phyloP scores from a whole-genome alignment of 129 eudicot genomes.

The Flaveria robusta region DNA sequence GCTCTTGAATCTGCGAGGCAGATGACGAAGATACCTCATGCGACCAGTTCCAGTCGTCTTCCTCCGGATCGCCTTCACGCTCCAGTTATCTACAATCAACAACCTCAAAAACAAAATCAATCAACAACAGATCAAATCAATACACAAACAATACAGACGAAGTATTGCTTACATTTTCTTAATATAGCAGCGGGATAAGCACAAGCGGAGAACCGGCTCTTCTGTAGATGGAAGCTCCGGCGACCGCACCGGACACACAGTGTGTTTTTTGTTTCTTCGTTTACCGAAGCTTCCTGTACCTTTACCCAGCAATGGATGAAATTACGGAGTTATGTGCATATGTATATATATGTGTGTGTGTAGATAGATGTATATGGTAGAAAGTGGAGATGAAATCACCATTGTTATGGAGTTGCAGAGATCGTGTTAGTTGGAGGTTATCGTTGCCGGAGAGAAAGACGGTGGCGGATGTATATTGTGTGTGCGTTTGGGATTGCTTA shows the following conservation, averaged over 20 bases:
- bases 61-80: constrained; percentile 54
- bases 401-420: too few relatives aligned
- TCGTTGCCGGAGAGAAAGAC: too few relatives aligned
- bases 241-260: constrained; percentile 81
- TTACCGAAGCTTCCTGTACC: constrained; percentile 78
- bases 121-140: constrained; percentile 1
- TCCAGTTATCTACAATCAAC: constrained; percentile 45
- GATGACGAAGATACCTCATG: constrained; percentile 65
- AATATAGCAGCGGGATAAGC: too few relatives aligned
- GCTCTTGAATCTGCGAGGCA: constrained; percentile 66
- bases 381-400: too few relatives aligned
- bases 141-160: neutral
- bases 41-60: constrained; percentile 77
- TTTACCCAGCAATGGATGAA: constrained; percentile 45
- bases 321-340: neutral
- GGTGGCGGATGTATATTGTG: too few relatives aligned
- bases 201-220: constrained; percentile 57
- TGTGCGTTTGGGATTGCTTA: too few relatives aligned
- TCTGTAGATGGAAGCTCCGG: constrained; percentile 76
- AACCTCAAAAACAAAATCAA: constrained; percentile 19
- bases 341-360: too few relatives aligned
- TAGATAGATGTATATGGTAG: too few relatives aligned
- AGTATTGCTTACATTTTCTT: constrained; percentile 46
- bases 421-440: too few relatives aligned
- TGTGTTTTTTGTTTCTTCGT: constrained; percentile 80